Evolutionary conservation across 768 basidiomycete species (phyloP), one percentile per base, ranked within the genome.

Genomic region (Termitomyces sp.): DNA sequence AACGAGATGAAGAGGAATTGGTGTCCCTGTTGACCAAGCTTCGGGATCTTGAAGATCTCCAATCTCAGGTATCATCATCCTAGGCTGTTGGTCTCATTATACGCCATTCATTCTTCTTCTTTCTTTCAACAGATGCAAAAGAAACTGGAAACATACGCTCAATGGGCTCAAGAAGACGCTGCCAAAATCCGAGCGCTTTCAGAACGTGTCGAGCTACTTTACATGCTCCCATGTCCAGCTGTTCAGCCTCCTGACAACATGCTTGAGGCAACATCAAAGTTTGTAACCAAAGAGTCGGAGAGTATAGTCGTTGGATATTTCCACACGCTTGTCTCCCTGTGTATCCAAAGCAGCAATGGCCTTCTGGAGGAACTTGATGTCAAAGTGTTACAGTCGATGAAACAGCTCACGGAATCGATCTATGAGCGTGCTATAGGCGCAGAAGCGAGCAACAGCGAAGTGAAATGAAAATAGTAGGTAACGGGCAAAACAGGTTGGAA

Each of bases 191-290:
- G 45, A 18, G 50, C 14, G 13, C 54, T 62, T n/a, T 26, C 48
- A 13, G 10, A 32, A 39, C 36, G 39, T 7, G 18, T 62, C 6
- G n/a, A 52, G 13, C 14, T 27, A 6, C 54, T 59, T 20, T 20
- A 34, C 14, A 42, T 43, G 26, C 61, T 58, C 20, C 61, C 53
- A 3, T 56, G 42, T n/a, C 45, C 54, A 14, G 43, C 45, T 6
- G 33, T 37, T 3, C 18, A 33, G 10, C 53, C 44, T 27, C 32
- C 53, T 10, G 44, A 52, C 5, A 14, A 52, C 0, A 18, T 55
- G 5, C 42, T 55, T 4, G 30, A 47, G 32, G 36, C 24, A 6
- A 45, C 55, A 10, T 44, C 24, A 9, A 7, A 30, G 14, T 24
- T 62, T 16, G 42, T 58, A 24, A 26, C 3, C 13, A 32, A 42